These are phyloP conservation scores for Plasmodium fragile DNA, from an alignment of 169 alveolate genomes.

Conservation along the genomic window DNA sequence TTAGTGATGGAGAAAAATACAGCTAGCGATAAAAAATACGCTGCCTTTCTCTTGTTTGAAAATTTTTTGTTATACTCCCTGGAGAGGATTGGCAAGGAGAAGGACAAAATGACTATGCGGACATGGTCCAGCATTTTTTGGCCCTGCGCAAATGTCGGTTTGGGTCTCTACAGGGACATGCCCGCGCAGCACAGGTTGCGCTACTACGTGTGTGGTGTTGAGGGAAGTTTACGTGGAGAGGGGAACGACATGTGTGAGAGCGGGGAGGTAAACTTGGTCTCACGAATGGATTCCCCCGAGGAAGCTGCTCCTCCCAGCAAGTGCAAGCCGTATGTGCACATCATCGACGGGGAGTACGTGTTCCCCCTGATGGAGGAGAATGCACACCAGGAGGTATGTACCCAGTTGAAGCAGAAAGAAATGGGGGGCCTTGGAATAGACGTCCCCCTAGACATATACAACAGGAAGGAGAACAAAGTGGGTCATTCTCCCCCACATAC, in stretches of 20 bases:
- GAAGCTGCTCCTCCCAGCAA: neutral
- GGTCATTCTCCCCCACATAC: neutral
- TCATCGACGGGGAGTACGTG: slow-evolving; percentile 12
- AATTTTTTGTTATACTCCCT: slow-evolving; percentile 34
- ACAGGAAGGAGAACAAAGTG: slow-evolving; percentile 4
- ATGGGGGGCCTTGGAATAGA: slow-evolving; percentile 1
- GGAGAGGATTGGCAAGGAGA: slow-evolving; percentile 41
- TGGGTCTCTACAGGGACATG: slow-evolving; percentile 38
- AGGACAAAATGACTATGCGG: slow-evolving; percentile 54
- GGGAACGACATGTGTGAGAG: neutral
- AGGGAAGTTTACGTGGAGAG: neutral
- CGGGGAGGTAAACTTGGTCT: neutral
- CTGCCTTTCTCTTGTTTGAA: slow-evolving; percentile 31
- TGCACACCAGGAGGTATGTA: neutral
- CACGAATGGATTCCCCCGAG: neutral
- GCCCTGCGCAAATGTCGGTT: slow-evolving; percentile 69
- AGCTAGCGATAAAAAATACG: slow-evolving; percentile 35
- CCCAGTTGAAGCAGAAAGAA: neutral
- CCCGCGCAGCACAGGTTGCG: slow-evolving; percentile 6
- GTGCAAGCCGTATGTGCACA: slow-evolving; percentile 48
- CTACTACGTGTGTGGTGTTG: neutral
- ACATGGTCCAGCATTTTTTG: slow-evolving; percentile 58
- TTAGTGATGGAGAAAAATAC: neutral
- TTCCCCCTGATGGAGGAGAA: slow-evolving; percentile 17
- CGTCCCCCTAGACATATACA: slow-evolving; percentile 25